Evolutionary conservation across 805 yeast genomes (phyloP).

Genomic region (Blastobotrys mokoenaii): DNA sequence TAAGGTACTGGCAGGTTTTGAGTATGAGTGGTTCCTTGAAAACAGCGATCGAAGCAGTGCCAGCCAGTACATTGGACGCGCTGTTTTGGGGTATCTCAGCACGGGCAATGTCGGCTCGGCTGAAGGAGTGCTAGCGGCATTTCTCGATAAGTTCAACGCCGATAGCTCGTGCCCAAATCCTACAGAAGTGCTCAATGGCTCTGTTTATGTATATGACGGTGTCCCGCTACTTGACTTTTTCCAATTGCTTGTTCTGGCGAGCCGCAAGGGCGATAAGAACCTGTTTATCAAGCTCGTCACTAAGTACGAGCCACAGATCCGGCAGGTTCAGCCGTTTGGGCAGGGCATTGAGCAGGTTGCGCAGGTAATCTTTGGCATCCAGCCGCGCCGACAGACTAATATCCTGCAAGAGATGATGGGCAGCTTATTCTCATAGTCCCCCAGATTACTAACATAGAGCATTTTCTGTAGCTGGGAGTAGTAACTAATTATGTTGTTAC

Average conservation of each 20-base stretch:
- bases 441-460: not conserved
- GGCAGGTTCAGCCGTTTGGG: conserved; percentile 31
- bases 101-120: conserved; percentile 61
- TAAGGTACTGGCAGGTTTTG: conserved; percentile 37
- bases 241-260: conserved; percentile 53
- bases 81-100: conserved; percentile 67
- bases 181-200: conserved; percentile 25
- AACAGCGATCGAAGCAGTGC: conserved; percentile 24
- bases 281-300: conserved; percentile 45
- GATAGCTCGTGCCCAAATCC: conserved; percentile 6
- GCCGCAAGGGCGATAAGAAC: conserved; percentile 45
- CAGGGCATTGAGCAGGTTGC: conserved; percentile 52
- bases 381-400: conserved; percentile 44
- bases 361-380: conserved; percentile 50
- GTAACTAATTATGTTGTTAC: not conserved
- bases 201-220: conserved; percentile 33
- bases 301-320: conserved; percentile 35
- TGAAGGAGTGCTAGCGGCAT: conserved; percentile 29
- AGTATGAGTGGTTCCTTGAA: conserved; percentile 39
- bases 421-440: conserved; percentile 45
- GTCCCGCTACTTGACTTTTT: conserved; percentile 54
- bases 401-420: conserved; percentile 71
- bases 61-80: conserved; percentile 38
- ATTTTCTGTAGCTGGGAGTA: not conserved
- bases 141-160: conserved; percentile 30